Percentiles rank a stretch among this genome's conserved stretches.
These are phyloP conservation scores for Fennellomyces sp. DNA, from an alignment of 371 early-diverging fungal genomes.

Conservation along the genomic window DNA sequence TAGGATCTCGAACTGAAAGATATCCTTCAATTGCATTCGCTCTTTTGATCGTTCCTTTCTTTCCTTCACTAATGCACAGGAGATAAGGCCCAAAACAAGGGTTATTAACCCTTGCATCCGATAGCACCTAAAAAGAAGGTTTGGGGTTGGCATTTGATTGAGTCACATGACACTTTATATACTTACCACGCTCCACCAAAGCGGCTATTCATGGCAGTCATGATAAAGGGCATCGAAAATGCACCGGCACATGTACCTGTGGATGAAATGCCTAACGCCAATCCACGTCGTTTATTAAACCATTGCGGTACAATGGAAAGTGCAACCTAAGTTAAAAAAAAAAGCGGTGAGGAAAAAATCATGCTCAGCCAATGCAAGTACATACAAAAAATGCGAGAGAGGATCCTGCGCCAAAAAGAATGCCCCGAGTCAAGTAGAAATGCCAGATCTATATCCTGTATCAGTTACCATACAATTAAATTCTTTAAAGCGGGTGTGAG, in stretches of 20 bases:
- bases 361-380: no score
- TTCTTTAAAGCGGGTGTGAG: no score
- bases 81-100: constrained; percentile 24
- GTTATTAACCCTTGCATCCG: constrained; percentile 51
- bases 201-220: constrained; percentile 48
- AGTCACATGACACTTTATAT: not conserved
- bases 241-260: constrained; percentile 77
- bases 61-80: constrained; percentile 31
- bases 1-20: constrained; percentile 37
- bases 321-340: constrained; percentile 9
- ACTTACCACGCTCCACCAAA: constrained; percentile 51
- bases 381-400: constrained; percentile 40
- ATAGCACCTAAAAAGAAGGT: constrained; percentile 18
- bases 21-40: constrained; percentile 1
- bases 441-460: constrained; percentile 60
- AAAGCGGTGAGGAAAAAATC: no score
- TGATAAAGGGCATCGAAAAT: constrained; percentile 61
- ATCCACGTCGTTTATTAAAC: constrained; percentile 62
- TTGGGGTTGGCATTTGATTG: not conserved
- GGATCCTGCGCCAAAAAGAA: constrained; percentile 61
- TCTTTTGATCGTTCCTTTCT: constrained; percentile 3
- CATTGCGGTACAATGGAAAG: constrained; percentile 66
- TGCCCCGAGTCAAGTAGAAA: constrained; percentile 63
- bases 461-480: no score
- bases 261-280: constrained; percentile 73